These are phyloP conservation scores for Boechera stricta DNA, from an alignment of 345 rosid genomes.

Conservation along the genomic window DNA sequence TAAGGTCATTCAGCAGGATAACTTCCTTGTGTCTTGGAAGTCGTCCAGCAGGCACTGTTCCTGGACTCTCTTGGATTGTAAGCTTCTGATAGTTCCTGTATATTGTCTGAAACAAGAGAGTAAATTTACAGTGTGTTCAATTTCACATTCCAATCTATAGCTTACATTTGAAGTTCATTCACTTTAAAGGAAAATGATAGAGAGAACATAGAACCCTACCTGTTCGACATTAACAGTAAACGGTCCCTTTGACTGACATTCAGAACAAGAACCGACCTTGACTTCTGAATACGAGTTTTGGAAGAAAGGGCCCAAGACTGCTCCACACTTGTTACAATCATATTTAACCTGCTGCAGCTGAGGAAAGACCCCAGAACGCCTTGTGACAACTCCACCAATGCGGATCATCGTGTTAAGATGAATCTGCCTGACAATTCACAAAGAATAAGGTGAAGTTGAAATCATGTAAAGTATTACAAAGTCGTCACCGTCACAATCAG, in stretches of 20 bases:
- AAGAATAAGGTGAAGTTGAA: constrained; percentile 14
- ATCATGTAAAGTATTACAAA: neutral
- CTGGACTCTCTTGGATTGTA: constrained; percentile 98
- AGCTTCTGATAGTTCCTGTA: constrained; percentile 98
- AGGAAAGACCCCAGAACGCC: constrained; percentile 98
- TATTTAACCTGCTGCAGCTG: constrained; percentile 98
- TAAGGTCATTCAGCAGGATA: constrained; percentile 88
- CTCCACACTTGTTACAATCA: constrained; percentile 97
- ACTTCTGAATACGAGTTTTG: constrained; percentile 99
- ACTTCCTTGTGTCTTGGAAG: constrained; percentile 99
- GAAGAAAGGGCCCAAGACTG: constrained; percentile 88
- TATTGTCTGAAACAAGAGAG: constrained; percentile 68
- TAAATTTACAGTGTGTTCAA: neutral
- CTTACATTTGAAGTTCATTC: neutral
- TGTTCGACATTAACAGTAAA: constrained; percentile 95
- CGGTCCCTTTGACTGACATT: constrained; percentile 97
- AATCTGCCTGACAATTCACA: constrained; percentile 69
- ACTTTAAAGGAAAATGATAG: constrained; percentile 12
- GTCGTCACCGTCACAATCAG: neutral
- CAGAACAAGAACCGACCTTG: constrained; percentile 98
- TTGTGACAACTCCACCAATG: constrained; percentile 96
- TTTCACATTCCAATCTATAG: constrained; percentile 1
- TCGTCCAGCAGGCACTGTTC: constrained; percentile 98
- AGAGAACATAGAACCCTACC: constrained; percentile 49
- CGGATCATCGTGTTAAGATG: constrained; percentile 98